Evolutionary conservation across 2,329 filamentous ascomycete genomes (phyloP).

Genomic region (Fulvia fulva): DNA sequence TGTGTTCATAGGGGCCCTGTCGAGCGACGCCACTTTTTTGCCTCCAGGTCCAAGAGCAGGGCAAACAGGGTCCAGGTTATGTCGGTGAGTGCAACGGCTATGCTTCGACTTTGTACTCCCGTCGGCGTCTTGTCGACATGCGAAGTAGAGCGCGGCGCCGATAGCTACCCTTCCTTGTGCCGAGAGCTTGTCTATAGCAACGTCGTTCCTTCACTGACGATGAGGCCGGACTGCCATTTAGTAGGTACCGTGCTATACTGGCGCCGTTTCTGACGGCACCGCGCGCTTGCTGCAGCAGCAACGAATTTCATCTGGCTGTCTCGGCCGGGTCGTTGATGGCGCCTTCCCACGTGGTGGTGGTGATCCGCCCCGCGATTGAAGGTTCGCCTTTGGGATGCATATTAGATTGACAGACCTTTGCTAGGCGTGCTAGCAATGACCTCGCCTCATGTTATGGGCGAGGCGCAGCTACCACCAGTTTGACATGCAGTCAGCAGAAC

Average conservation of each 20-base stretch:
- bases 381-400: not conserved
- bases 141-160: not conserved
- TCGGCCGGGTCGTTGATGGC: not conserved
- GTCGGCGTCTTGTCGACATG: not conserved
- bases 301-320: not conserved
- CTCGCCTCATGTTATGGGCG: not conserved
- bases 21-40: not conserved
- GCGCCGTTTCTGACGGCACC: not conserved
- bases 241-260: not conserved
- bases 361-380: not conserved
- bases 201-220: not conserved
- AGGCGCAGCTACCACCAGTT: not conserved
- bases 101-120: not conserved
- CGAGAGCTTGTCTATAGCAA: not conserved
- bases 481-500: not conserved
- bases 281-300: not conserved
- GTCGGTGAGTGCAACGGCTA: not conserved
- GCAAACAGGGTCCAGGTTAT: not conserved
- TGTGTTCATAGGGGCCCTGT: not conserved
- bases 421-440: not conserved
- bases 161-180: not conserved
- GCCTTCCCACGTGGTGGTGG: conserved; percentile 6
- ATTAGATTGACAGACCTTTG: not conserved
- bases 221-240: not conserved
- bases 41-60: not conserved